Conservation (phyloP, 1,284 basidiomycete species). For the Pyrrhoderma noxium region DNA sequence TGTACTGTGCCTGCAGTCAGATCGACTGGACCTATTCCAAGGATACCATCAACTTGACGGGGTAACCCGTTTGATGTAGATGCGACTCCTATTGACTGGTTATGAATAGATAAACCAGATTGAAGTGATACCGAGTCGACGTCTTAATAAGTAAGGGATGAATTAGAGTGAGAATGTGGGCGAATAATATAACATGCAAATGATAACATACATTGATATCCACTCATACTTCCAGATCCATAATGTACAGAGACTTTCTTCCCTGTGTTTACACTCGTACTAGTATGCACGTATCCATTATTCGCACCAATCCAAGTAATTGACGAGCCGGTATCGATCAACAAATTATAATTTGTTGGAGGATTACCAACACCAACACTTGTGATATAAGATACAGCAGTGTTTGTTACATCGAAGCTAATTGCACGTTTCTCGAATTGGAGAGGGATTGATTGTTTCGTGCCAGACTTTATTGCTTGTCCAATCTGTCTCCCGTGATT, state of each 20-base stretch:
- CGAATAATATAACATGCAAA: background rate
- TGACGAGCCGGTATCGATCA: constrained; percentile 16
- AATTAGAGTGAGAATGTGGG: constrained; percentile 6
- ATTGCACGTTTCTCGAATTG: background rate
- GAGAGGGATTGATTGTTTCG: background rate
- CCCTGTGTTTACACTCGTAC: constrained; percentile 13
- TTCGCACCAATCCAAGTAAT: constrained; percentile 25
- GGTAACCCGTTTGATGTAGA: constrained; percentile 30
- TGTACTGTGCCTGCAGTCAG: constrained; percentile 24
- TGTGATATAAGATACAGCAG: constrained; percentile 6
- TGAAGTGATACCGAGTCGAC: constrained; percentile 26
- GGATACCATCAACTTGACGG: constrained; percentile 33
- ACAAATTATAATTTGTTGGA: constrained; percentile 15
- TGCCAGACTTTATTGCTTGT: background rate
- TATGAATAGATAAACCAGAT: constrained; percentile 24
- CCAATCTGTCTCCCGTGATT: background rate
- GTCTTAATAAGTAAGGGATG: constrained; percentile 4
- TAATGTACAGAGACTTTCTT: constrained; percentile 14
- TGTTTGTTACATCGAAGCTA: constrained; percentile 7
- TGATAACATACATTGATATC: constrained; percentile 10
- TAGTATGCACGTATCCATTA: constrained; percentile 16
- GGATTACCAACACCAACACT: constrained; percentile 17
- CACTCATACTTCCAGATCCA: constrained; percentile 9
- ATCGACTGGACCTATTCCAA: constrained; percentile 30
- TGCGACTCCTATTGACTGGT: constrained; percentile 38